Evolutionary conservation across 164 flowering plant species (phyloP), one percentile per base, ranked within the genome.

Genomic region (Sextonia rubra): DNA sequence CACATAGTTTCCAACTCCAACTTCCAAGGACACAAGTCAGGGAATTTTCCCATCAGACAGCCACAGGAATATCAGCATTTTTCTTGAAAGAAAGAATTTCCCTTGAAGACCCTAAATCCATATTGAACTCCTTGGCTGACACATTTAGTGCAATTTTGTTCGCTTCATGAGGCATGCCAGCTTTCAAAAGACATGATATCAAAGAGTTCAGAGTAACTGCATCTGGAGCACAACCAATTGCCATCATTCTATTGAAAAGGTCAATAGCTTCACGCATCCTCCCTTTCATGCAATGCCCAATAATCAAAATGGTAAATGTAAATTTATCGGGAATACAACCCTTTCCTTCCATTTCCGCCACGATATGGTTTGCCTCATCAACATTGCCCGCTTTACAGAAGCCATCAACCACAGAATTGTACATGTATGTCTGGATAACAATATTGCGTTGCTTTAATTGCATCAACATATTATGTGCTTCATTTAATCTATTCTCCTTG

Each of bases 261-360:
- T 67, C 58, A 66, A 94, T 84, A 71, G 97, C 97, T 71, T 91
- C 97, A 3, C 26, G 37, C 89, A 89, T 86, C 78, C 91, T 87
- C 72, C 97, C 98, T 82, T 94, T 92, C 98, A 94, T 83, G 77
- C 97, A 92, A 71, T 94, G 93, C 71, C 98, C 98, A 71, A 94
- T 78, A 48, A 92, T 91, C 64, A 94, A 92, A 80, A 91, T 94
- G 58, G 97, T 94, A 80, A 81, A 94, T 32, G 98, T 94, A 58
- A 76, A 58, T 74, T 86, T 94, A 82, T 94, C 97, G 72, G 85
- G 97, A 3, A 60, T 71, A 79, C 93, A 90, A 56, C 83, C 75
- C 75, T 79, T 90, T 62, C 75, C 85, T 74, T 91, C 89, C 97
- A 94, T 91, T 81, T 94, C 97, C 27, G 66, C 71, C 73, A 88